These are phyloP conservation scores for Batkoa obscura DNA, from an alignment of 371 early-diverging fungal genomes.

Conservation along the genomic window DNA sequence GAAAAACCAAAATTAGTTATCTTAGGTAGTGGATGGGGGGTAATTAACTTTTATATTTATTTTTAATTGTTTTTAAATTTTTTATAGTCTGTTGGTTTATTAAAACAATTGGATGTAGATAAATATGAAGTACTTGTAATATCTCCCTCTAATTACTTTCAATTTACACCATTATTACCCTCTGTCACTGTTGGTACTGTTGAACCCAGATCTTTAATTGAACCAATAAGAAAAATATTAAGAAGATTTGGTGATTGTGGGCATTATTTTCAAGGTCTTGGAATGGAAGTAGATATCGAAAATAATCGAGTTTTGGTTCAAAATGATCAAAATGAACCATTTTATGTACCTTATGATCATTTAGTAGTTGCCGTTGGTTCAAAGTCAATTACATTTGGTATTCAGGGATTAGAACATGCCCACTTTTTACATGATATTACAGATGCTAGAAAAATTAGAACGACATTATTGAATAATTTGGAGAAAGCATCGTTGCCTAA, in stretches of 20 bases:
- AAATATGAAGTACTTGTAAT: conserved; percentile 57
- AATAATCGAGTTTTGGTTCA: conserved; percentile 31
- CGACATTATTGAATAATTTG: conserved; percentile 44
- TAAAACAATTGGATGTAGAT: conserved; percentile 37
- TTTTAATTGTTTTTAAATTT: too few species aligned
- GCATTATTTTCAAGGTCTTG: conserved; percentile 32
- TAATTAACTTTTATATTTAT: too few species aligned
- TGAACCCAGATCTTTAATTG: conserved; percentile 48
- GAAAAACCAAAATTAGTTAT: conserved; percentile 44
- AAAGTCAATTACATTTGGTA: conserved; percentile 53
- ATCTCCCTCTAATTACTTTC: conserved; percentile 64
- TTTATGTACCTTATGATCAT: conserved; percentile 51
- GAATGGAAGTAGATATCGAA: conserved; percentile 45
- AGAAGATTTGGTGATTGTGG: conserved; percentile 9
- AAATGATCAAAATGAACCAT: conserved; percentile 17
- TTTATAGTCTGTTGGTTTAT: conserved; percentile 15
- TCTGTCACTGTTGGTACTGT: conserved; percentile 63
- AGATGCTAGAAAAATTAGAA: conserved; percentile 51
- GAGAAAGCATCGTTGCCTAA: conserved; percentile 69
- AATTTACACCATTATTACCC: conserved; percentile 70
- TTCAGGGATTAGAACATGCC: conserved; percentile 56
- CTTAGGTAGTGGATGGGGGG: conserved; percentile 58
- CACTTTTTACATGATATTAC: conserved; percentile 41
- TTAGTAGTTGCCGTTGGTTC: conserved; percentile 72
- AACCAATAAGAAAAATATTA: conserved; percentile 48